phyloP scores from a whole-genome alignment of 1,284 basidiomycete genomes.

The Phylloporus sp. region DNA sequence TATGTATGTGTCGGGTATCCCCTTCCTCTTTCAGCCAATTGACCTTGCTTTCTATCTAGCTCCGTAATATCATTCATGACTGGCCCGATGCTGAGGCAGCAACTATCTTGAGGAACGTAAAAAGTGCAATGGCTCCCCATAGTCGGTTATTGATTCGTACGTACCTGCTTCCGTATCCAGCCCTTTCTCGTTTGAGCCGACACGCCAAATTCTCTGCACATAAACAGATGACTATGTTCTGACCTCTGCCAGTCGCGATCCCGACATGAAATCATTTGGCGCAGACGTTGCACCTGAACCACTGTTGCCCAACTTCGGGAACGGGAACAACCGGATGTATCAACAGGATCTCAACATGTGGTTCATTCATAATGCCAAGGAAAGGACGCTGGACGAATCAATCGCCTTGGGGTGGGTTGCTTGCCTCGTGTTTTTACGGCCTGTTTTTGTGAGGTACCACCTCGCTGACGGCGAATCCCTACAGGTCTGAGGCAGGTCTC shows the following conservation, averaged over 20 bases:
- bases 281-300: constrained; percentile 31
- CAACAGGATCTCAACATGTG: constrained; percentile 36
- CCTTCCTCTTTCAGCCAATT: neutral
- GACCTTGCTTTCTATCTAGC: constrained; percentile 10
- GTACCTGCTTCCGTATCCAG: constrained; percentile 8
- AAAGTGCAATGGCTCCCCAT: constrained; percentile 25
- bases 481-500: constrained; percentile 25
- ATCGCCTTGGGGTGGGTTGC: constrained; percentile 25
- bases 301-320: constrained; percentile 35
- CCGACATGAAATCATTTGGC: constrained; percentile 9
- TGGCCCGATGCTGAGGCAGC: constrained; percentile 30
- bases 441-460: neutral
- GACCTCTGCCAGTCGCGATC: constrained; percentile 9
- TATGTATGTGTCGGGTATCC: constrained; percentile 39
- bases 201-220: no score
- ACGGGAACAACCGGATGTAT: constrained; percentile 28
- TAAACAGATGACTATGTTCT: constrained; percentile 29
- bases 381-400: constrained; percentile 28
- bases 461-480: neutral
- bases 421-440: neutral
- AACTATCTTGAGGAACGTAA: constrained; percentile 25
- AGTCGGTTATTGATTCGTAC: constrained; percentile 35
- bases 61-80: constrained; percentile 32
- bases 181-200: no score
- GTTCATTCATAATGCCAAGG: constrained; percentile 30